phyloP scores from a whole-genome alignment of 495 filamentous ascomycete species.

The Amniculicola lignicola region DNA sequence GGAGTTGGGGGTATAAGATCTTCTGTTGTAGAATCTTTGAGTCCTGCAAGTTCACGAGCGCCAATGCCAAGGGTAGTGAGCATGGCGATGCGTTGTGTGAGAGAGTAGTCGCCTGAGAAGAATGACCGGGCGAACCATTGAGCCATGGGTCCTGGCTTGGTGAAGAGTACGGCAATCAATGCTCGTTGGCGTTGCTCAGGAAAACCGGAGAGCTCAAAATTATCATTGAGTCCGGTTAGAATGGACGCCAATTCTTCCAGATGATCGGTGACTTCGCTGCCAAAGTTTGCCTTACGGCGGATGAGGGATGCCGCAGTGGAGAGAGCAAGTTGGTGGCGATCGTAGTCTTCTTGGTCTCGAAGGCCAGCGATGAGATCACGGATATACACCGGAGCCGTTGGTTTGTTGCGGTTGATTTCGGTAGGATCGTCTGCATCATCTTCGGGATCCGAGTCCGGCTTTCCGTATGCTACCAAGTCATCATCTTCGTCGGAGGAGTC shows the following conservation, averaged over 20 bases:
- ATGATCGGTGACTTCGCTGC: slow-evolving; percentile 81
- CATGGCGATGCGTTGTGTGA: slow-evolving; percentile 75
- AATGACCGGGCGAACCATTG: slow-evolving; percentile 80
- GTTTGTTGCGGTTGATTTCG: slow-evolving; percentile 74
- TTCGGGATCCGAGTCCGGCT: slow-evolving; percentile 87
- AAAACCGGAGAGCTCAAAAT: slow-evolving; percentile 71
- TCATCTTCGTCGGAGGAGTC: slow-evolving; percentile 64
- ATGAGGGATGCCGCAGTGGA: slow-evolving; percentile 74
- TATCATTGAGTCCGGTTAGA: slow-evolving; percentile 77
- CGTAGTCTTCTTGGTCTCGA: slow-evolving; percentile 76
- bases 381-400: slow-evolving; percentile 87
- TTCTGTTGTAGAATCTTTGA: slow-evolving; percentile 49
- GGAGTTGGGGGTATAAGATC: slow-evolving; percentile 42
- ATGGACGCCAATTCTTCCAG: slow-evolving; percentile 73
- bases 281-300: slow-evolving; percentile 81
- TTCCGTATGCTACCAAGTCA: slow-evolving; percentile 76
- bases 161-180: slow-evolving; percentile 77
- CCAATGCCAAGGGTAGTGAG: slow-evolving; percentile 78
- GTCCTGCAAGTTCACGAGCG: slow-evolving; percentile 84
- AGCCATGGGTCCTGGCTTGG: slow-evolving; percentile 72
- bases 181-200: slow-evolving; percentile 72
- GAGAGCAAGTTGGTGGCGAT: slow-evolving; percentile 77
- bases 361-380: slow-evolving; percentile 78
- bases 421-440: slow-evolving; percentile 93
- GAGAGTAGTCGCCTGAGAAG: slow-evolving; percentile 87